Base-by-base conservation (phyloP, 768 basidiomycete species). In the Tulasnella sp. region DNA sequence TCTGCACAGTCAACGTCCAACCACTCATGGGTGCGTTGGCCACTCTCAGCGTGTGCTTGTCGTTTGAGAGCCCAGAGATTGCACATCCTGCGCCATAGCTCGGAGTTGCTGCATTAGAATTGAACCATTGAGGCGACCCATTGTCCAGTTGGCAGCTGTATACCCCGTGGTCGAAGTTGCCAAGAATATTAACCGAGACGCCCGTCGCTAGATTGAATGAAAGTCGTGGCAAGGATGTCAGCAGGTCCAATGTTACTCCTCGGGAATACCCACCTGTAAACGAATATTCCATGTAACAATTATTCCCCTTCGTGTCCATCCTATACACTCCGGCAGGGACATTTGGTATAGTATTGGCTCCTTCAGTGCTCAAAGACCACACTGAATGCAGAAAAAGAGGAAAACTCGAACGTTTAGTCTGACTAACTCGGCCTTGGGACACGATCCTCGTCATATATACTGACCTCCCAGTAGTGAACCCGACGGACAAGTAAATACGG, bases 51-150 rank as follows among this genome's bases (percentile, higher is more conserved):
- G 69, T 70, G 37, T 70, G 69, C 29, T 70, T 29, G 25, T 22
- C 69, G 29, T 11, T 34, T 12, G 69, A 1, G 11, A 70, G 37
- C 19, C 69, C 69, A 11, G 36, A n/a, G 1, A 70, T 39, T 3
- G 12, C 11, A 39, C 69, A 70, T 3, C 69, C 69, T 29, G 34
- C 37, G 19, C 12, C 54, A 2, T 12, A 58, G 22, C 1, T 19
- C 4, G 17, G 11, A 8, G 0, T 38, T 9, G 1, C 0, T 0
- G 29, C 64, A 19, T 11, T 52, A 52, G 36, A n/a, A n/a, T 37
- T 74, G 73, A 74, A 74, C 73, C 73, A 74, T n/a, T 54, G 73
- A 37, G 42, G 36, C 1, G 73, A 34, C 19, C 39, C 54, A 22
- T 67, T 52, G 73, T 74, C 73, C 7, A 74, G 31, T 40, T 31